phyloP scores from a whole-genome alignment of 495 filamentous ascomycete genomes.

The Sporormia fimetaria region DNA sequence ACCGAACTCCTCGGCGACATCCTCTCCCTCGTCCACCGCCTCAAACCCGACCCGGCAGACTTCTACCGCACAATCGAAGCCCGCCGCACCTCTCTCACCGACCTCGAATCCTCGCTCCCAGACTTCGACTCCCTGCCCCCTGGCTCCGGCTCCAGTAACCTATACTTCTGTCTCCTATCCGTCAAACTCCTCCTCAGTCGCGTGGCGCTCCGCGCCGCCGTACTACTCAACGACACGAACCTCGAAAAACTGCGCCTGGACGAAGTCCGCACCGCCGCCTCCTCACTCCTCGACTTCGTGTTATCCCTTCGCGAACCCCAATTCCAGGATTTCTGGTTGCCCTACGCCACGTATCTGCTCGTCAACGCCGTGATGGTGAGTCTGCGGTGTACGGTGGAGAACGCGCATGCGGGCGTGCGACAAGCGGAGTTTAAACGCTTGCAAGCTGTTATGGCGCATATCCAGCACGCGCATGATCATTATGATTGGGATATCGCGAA shows the following conservation, averaged over 20 bases:
- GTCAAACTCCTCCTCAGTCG: slow-evolving; percentile 43
- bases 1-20: slow-evolving; percentile 44
- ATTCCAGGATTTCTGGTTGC: slow-evolving; percentile 21
- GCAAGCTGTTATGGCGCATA: slow-evolving; percentile 38
- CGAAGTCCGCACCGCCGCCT: slow-evolving; percentile 39
- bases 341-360: slow-evolving; percentile 15
- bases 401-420: slow-evolving; percentile 31
- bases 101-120: slow-evolving; percentile 39
- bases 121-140: slow-evolving; percentile 33
- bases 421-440: slow-evolving; percentile 35
- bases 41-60: slow-evolving; percentile 36
- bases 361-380: slow-evolving; percentile 12
- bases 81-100: slow-evolving; percentile 38
- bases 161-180: slow-evolving; percentile 42
- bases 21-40: slow-evolving; percentile 41
- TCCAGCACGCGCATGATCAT: slow-evolving; percentile 41
- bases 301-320: slow-evolving; percentile 12
- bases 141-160: slow-evolving; percentile 38
- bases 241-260: slow-evolving; percentile 39
- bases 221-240: slow-evolving; percentile 37
- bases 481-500: slow-evolving; percentile 46
- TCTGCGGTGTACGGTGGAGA: slow-evolving; percentile 32
- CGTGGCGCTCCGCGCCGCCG: slow-evolving; percentile 42
- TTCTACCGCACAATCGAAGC: slow-evolving; percentile 26
- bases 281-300: slow-evolving; percentile 39